These are phyloP conservation scores for Camillea tinctor DNA, from an alignment of 2,329 filamentous ascomycete species.

Conservation along the genomic window DNA sequence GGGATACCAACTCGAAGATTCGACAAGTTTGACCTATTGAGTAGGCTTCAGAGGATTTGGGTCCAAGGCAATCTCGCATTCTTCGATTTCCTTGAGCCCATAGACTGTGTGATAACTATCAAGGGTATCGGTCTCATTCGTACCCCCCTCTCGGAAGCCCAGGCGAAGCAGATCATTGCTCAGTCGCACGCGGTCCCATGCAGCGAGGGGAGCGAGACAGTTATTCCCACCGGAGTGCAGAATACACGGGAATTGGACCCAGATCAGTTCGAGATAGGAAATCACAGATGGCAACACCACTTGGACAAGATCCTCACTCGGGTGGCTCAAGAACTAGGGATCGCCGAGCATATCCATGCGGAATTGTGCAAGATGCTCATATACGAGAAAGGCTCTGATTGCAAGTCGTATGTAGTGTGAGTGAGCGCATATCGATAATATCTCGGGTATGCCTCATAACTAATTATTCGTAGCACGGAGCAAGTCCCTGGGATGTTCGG, in stretches of 20 bases:
- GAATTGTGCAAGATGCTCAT: slow-evolving; percentile 48
- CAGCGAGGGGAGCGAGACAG: slow-evolving; percentile 38
- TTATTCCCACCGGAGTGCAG: slow-evolving; percentile 39
- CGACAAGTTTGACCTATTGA: background rate
- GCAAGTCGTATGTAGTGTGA: slow-evolving; percentile 45
- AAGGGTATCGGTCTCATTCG: slow-evolving; percentile 13
- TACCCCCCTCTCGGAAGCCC: slow-evolving; percentile 25
- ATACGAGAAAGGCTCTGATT: slow-evolving; percentile 49
- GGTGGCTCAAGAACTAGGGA: slow-evolving; percentile 33
- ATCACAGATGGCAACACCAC: background rate
- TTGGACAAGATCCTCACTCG: slow-evolving; percentile 23
- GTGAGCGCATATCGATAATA: background rate
- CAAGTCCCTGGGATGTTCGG: slow-evolving; percentile 49
- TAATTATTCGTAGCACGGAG: slow-evolving; percentile 36
- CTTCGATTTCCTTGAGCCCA: background rate
- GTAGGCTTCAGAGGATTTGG: background rate
- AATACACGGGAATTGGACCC: slow-evolving; percentile 45
- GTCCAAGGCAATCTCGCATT: background rate
- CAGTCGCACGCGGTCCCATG: slow-evolving; percentile 34
- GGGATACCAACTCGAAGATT: background rate
- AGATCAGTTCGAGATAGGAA: slow-evolving; percentile 36
- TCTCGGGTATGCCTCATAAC: background rate
- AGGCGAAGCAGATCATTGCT: slow-evolving; percentile 21
- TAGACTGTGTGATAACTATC: slow-evolving; percentile 9
- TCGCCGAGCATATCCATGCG: slow-evolving; percentile 30